Base-by-base conservation (phyloP, 2,329 filamentous ascomycete genomes). In the Pleoardoris graminearum region DNA sequence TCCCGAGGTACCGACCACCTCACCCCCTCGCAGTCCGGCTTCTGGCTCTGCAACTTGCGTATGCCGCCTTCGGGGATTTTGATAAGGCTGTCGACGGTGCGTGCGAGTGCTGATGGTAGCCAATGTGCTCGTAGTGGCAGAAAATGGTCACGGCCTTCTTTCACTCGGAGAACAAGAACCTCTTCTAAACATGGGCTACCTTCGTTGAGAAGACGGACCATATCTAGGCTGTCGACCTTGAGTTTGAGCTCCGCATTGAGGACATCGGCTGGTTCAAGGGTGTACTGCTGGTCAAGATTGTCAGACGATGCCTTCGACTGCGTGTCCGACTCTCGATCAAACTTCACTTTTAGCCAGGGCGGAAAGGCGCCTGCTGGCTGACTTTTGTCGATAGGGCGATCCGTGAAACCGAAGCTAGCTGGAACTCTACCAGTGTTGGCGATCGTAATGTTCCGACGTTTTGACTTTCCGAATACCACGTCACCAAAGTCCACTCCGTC, bases 361-460 rank as follows among this genome's bases (percentile, higher is more conserved):
- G 85, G 81, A 2, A 79, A 74, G 5, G 76, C 67, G 1, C 76
- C 76, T 70, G 65, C 43, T 51, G 59, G 62, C 66, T 73, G 70
- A 17, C 74, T 76, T 30, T 75, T 62, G 75, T 79, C 77, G 0
- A 77, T 76, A 2, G 89, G 87, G 57, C 86, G 86, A 53, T 91
- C 87, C 1, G 92, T 84, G 69, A 99, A 96, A 1, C 82, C 83
- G 65, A 97, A 88, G 0, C 80, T 89, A 0, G 94, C 92, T 2
- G 86, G 74, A 0, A 95, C 90, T 23, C 90, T 82, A 2, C 94
- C 88, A 0, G 94, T 99, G 63, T 99, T 99, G 22, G 94, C 94
- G 50, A 99, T 84, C 0, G 92, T 97, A 37, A 97, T 71, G 3
- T 80, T 83, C 4, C 87, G 82, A 7, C 79, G 80, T 60, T 88